Evolutionary conservation across 2,329 filamentous ascomycete genomes (phyloP), one percentile per base, ranked within the genome.

Genomic region (Cyphellophora europaea): DNA sequence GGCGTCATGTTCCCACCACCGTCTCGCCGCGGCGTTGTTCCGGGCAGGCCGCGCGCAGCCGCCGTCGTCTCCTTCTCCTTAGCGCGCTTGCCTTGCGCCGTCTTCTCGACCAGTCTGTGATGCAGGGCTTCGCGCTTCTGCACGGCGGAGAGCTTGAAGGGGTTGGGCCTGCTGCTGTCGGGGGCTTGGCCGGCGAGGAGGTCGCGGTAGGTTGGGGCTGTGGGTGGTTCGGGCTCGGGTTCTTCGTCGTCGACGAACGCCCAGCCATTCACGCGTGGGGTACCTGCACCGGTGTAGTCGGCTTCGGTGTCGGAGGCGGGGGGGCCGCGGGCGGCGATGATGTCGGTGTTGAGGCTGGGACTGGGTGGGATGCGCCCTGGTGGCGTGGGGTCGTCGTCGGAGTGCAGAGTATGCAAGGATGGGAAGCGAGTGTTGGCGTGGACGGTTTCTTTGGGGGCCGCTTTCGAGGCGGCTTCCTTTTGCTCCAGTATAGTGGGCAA

Each of bases 181-280:
- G 51, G 46, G n/a, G 68, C 65, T 19, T 62, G 49, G 14, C 50
- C 42, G 15, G 49, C 45, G 10, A 56, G 18, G 19, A 53, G 34
- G 34, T 54, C 45, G 38, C 53, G 47, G 37, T 55, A 55, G 19
- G 44, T 47, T 27, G 61, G 59, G n/a, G 65, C 59, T 30, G 54
- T 42, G n/a, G 52, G 27, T 12, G 45, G 42, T 5, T 56, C 50
- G 2, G 52, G 48, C 11, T 64, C 62, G 6, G 57, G 48, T 33
- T 67, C 66, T 34, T 67, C 82, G 37, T 93, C 86, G 48, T 94
- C 87, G 21, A 98, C 88, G 58, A 94, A 96, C 0, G 86, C 75
- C 56, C 95, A 98, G 1, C 91, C 91, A 44, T 93, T 93, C 1
- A 96, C 84, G 2, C 85, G 73, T 0, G 89, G 91, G 0, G 89